Conservation (phyloP, 2,329 filamentous ascomycete genomes). For the Fusarium denticulatum region DNA sequence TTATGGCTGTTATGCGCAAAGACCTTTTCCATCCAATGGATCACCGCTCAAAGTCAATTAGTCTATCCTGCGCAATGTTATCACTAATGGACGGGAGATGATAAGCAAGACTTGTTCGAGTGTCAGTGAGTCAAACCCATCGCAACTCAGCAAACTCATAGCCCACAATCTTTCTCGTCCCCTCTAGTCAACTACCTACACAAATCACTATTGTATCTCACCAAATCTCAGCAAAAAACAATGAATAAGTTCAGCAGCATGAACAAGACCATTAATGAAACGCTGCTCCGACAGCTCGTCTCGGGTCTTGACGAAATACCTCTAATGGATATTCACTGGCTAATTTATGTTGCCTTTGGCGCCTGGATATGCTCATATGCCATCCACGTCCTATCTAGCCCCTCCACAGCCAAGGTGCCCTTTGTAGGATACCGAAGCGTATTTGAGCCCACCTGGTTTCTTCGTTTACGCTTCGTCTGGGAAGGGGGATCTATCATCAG, state of each 20-base stretch:
- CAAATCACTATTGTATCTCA: not conserved
- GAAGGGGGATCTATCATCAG: not conserved
- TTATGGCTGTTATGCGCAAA: too few species aligned
- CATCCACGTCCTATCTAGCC: rapidly evolving
- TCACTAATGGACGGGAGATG: rapidly evolving
- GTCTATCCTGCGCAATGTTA: rapidly evolving
- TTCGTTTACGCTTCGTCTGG: not conserved
- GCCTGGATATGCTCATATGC: not conserved
- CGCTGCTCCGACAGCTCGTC: not conserved
- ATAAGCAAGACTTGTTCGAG: too few species aligned
- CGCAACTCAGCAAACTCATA: not conserved
- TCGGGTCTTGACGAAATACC: not conserved
- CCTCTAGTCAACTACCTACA: not conserved
- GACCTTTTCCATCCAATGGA: not conserved
- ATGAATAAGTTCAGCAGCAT: rapidly evolving
- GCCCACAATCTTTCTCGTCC: rapidly evolving
- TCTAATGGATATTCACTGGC: not conserved
- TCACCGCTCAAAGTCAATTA: rapidly evolving
- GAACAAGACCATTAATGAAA: not conserved
- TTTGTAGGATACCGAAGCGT: not conserved
- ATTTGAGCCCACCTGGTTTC: not conserved
- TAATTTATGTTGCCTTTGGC: not conserved
- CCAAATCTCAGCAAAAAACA: rapidly evolving
- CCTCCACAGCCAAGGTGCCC: not conserved
- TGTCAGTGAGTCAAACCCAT: rapidly evolving